Evolutionary conservation across 345 rosid species (phyloP), one percentile per base, ranked within the genome.

Genomic region (Lepidium didymum): DNA sequence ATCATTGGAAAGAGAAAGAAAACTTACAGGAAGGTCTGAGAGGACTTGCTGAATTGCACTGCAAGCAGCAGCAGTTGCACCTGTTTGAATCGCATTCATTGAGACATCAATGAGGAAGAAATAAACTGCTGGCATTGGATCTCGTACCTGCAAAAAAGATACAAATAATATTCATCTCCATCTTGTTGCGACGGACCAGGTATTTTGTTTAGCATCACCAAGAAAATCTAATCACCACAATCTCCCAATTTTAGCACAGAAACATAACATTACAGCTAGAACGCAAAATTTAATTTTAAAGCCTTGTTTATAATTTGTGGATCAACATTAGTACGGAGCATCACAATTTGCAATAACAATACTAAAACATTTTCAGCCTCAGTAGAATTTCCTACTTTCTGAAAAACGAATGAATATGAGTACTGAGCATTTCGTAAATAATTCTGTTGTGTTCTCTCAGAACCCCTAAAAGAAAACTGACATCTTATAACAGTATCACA

Each of bases 1-100:
- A 37, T 47, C 16, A 33, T 1, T 57, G 29, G 19, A 41, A 41
- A 51, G 53, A 23, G 45, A 45, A 5, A 16, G 49, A 67, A 35
- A 73, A 84, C 91, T 81, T 74, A 94, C 99, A 41, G 99, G 96
- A 82, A 94, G 95, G 78, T 91, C 96, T 66, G 82, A 74, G 75
- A 94, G 83, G 59, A 94, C 96, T 91, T 94, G 96, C 81, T 66
- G 87, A 71, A 94, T 86, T 23, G 96, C 95, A 78, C 91, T 84
- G 81, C 99, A 94, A 67, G 99, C 95, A 53, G 97, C 96, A 68
- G 99, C 97, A 70, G 97, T 87, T 58, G 97, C 97, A 76, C 97
- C 96, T 36, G 92, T 94, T 79, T 87, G 97, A 68, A 94, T 59
- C 9, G 96, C 96, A 86, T 88, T 87, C 93, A 89, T 81, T 40